Evolutionary conservation across 2,329 filamentous ascomycete genomes (phyloP).

Genomic region (Cladosporium austrohemisphaericum): DNA sequence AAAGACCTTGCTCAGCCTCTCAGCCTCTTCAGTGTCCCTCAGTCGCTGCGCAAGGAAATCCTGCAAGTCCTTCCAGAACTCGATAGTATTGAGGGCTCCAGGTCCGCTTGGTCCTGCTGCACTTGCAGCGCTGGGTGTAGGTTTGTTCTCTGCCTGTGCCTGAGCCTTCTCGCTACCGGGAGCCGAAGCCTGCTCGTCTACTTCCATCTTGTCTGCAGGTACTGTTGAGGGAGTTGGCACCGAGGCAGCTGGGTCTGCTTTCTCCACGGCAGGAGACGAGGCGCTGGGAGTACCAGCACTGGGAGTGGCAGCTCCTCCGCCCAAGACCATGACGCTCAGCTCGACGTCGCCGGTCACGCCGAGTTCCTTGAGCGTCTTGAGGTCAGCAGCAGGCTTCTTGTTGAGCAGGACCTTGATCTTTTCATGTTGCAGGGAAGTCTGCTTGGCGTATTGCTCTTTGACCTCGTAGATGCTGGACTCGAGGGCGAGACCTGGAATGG

Average conservation of each 20-base stretch:
- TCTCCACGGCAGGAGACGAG: constrained; percentile 42
- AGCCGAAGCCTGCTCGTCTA: constrained; percentile 30
- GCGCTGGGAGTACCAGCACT: constrained; percentile 32
- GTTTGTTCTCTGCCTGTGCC: constrained; percentile 43
- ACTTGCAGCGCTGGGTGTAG: constrained; percentile 49
- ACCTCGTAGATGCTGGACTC: constrained; percentile 75
- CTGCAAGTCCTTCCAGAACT: constrained; percentile 83
- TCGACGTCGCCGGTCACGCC: constrained; percentile 59
- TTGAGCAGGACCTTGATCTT: constrained; percentile 84
- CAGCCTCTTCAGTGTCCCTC: constrained; percentile 64
- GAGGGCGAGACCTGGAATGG: constrained; percentile 57
- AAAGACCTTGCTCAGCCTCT: constrained; percentile 64
- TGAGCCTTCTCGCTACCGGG: constrained; percentile 30
- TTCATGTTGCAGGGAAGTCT: constrained; percentile 62
- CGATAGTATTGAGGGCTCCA: constrained; percentile 62
- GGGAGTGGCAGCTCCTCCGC: constrained; percentile 40
- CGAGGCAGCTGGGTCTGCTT: constrained; percentile 32
- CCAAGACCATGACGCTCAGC: constrained; percentile 84
- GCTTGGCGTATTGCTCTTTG: constrained; percentile 63
- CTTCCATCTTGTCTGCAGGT: constrained; percentile 28
- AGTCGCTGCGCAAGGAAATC: constrained; percentile 76
- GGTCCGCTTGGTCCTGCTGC: constrained; percentile 23
- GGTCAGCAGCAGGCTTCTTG: constrained; percentile 69
- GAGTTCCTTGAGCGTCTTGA: constrained; percentile 32
- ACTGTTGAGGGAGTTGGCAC: constrained; percentile 11